Evolutionary conservation across 2,329 filamentous ascomycete species (phyloP), one percentile per base, ranked within the genome.

Genomic region (Penicillium occitanis): DNA sequence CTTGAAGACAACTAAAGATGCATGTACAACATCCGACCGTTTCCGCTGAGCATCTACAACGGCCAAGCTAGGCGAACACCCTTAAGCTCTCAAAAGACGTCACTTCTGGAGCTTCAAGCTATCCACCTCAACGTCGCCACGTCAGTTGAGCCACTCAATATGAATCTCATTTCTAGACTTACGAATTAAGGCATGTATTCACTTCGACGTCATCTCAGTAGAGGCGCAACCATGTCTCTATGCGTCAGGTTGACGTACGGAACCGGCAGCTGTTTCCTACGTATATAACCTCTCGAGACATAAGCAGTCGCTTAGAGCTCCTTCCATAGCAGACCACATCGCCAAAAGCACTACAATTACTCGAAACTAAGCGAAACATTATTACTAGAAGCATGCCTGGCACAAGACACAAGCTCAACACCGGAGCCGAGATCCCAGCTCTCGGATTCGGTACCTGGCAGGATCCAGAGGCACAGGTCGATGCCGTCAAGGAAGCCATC

Each of bases 371-470:
- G 37, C 8, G 14, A n/a, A 35, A n/a, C 2, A 28, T 14, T 11
- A 51, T 25, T n/a, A 50, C 28, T 3, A 14, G 11, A 10, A 76
- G 73, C 72, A 48, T 71, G 46, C 67, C 68, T 55, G 63, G 72
- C 35, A 81, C 78, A 8, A 76, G 67, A 40, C 77, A 80, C 70
- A 81, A 80, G 67, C 73, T 84, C 30, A 84, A 83, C 70, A 83
- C 80, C 11, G 81, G 82, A 7, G 78, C 78, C 10, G 70, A 79
- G 33, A 83, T 84, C 25, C 81, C 81, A 25, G 79, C 81, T 28
- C 71, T 85, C 40, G 83, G 83, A 2, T 84, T 86, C 63, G 84
- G 84, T 3, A 86, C 84, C 44, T 86, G 83, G 83, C 83, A 86
- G 69, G 83, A 85, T 69, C 78, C 78, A 68, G 76, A 80, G 6